Percentiles rank a stretch among this genome's conserved stretches.
Conservation (phyloP, 1,284 basidiomycete genomes). For the Leccinum olivaceoglutinosum region DNA sequence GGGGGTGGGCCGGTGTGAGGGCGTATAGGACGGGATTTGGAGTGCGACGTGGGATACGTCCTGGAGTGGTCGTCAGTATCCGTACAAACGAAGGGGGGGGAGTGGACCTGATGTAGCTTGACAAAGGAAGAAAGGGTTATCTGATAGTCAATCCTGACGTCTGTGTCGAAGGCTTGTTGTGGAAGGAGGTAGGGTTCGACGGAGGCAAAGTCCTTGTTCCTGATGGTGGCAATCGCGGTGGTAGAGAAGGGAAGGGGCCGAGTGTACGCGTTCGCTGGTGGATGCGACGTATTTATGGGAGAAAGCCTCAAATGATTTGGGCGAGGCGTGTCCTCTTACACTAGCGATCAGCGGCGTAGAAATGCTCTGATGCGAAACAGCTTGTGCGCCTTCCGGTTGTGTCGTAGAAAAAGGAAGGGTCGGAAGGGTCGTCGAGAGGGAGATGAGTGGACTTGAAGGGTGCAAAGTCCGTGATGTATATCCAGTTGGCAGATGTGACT, state of each 20-base stretch:
- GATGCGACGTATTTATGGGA: slow-evolving; percentile 86
- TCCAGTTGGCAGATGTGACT: slow-evolving; percentile 93
- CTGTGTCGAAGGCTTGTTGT: slow-evolving; percentile 41
- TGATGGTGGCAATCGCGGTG: slow-evolving; percentile 26
- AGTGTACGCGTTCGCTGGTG: slow-evolving; percentile 61
- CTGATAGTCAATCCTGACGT: slow-evolving; percentile 49
- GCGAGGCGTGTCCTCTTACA: slow-evolving; percentile 79
- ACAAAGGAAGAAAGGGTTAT: slow-evolving; percentile 33
- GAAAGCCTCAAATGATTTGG: slow-evolving; percentile 91
- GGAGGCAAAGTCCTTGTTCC: slow-evolving; percentile 63
- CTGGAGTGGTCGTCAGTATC: slow-evolving; percentile 30
- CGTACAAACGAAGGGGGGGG: not conserved
- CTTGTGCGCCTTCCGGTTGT: slow-evolving; percentile 90
- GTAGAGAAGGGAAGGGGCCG: slow-evolving; percentile 33
- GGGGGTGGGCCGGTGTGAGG: slow-evolving; percentile 38
- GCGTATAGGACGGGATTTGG: slow-evolving; percentile 68
- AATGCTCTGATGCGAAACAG: slow-evolving; percentile 95
- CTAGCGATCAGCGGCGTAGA: slow-evolving; percentile 77
- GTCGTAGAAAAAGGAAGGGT: slow-evolving; percentile 98
- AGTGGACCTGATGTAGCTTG: slow-evolving; percentile 57
- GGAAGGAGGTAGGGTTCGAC: slow-evolving; percentile 64
- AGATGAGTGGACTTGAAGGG: slow-evolving; percentile 96
- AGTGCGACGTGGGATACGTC: slow-evolving; percentile 66
- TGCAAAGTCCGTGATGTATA: slow-evolving; percentile 95
- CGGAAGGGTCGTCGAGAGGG: slow-evolving; percentile 93